Evolutionary conservation across 1,284 basidiomycete genomes (phyloP), one percentile per base, ranked within the genome.

Genomic region (Leccinum huronense): DNA sequence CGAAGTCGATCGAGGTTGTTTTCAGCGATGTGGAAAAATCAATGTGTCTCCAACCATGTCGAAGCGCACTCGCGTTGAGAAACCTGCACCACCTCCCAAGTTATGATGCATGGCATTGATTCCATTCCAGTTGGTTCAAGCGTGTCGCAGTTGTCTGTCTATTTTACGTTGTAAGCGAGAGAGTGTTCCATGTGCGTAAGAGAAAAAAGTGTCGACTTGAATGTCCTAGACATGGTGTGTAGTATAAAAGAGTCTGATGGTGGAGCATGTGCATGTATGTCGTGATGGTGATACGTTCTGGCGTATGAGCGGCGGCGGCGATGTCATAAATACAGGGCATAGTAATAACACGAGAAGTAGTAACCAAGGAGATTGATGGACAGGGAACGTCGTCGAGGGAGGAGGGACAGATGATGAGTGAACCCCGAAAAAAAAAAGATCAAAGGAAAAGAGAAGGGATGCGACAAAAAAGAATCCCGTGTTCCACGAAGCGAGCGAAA

Each of bases 381-480:
- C 30, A 19, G 27, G 27, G 16, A 19, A 58, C 54, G 30, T 33
- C 27, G 59, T 60, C 31, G 16, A 14, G 38, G 34, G 40, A 40
- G 54, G n/a, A 33, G 33, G 14, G n/a, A 11, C 9, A 40, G 9
- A 27, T 19, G 8, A 54, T n/a, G 53, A 31, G 27, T n/a, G 30
- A 23, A 51, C 36, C 61, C 42, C 14, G 34, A 27, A 34, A 40
- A 31, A 61, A 48, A 30, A 36, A 45, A 23, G 23, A 45, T 23
- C 45, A 30, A 54, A 54, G 27, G 27, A 30, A 54, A 53, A 45
- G 8, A 45, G n/a, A 45, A 45, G 42, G 9, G 16, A 40, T 14
- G 23, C 13, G 36, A 9, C 55, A 69, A 69, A 57, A 70, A 68
- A 69, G 63, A 66, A 68, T 66, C n/a, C 63, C 56, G 23, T 45